Base-by-base conservation (phyloP, 2,329 filamentous ascomycete genomes). In the Fusarium luffae region DNA sequence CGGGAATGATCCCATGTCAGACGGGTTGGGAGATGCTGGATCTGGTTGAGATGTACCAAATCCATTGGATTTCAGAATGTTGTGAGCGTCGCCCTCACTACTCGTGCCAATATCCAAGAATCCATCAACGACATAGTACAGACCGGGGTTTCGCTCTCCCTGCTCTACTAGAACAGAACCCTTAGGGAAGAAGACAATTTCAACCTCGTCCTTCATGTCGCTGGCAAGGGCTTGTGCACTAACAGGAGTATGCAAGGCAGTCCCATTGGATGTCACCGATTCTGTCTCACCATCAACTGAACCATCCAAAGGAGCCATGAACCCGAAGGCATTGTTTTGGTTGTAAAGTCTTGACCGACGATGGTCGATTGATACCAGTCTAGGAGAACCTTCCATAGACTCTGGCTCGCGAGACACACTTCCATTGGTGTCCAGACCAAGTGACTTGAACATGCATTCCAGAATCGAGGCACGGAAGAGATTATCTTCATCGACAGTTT, bases 71-170 rank as follows among this genome's bases (percentile, higher is more conserved):
- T 79, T 74, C 8, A 81, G 60, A 8, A 81, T 77, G 41, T 78
- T 79, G 28, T 77, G 79, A 7, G 75, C 63, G n/a, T 74, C 72
- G 23, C 77, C 76, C 4, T 74, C 74, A 16, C 66, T 74, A 7
- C 93, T 90, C n/a, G 97, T 91, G 66, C 93, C 94, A 44, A 98
- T 94, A 75, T 99, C 96, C 37, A 99, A 83, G 74, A 99, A 99
- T 0, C 96, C 96, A 78, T 99, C 96, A 51, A 99, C 92, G 5
- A 99, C 95, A 79, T 99, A 99, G 81, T 99, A 99, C 1, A 99
- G 79, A 0, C 96, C 96, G 0, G 96, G 96, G 73, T 97, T 97
- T n/a, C 96, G 88, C 78, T 99, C 96, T 12, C 96, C 95, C 81
- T 98, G 94, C 76, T 99, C 96, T 1, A 99, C 94, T 18, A 99